Evolutionary conservation across 371 early-diverging fungal species (phyloP).

Genomic region (Mortierella sp.): DNA sequence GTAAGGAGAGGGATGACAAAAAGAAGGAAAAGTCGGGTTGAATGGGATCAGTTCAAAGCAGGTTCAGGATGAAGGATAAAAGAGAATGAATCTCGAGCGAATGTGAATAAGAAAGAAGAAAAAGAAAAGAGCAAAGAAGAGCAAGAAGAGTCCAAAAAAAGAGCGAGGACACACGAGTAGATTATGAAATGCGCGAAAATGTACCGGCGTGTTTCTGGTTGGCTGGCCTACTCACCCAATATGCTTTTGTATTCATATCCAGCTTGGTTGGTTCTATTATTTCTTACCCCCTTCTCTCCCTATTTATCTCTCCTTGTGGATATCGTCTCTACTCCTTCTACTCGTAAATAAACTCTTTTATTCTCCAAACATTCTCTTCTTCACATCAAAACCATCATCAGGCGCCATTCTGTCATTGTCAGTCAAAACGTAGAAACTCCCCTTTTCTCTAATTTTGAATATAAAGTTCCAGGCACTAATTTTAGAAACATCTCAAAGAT

Average conservation of each 20-base stretch:
- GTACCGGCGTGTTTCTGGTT: background rate
- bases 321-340: too few species aligned
- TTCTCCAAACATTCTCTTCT: too few species aligned
- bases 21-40: background rate
- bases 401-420: too few species aligned
- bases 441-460: conserved; percentile 1
- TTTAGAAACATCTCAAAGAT: background rate
- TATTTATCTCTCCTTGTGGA: background rate
- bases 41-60: too few species aligned
- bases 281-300: background rate
- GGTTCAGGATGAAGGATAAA: background rate
- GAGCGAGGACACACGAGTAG: background rate
- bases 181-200: background rate
- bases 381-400: too few species aligned
- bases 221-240: background rate
- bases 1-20: background rate
- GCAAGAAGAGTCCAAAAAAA: background rate
- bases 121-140: background rate
- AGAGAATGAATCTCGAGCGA: background rate
- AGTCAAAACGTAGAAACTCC: conserved; percentile 4
- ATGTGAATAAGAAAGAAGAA: background rate
- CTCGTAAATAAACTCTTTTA: too few species aligned
- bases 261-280: background rate
- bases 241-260: background rate
- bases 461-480: background rate